Evolutionary conservation across 2,329 filamentous ascomycete genomes (phyloP), one percentile per base, ranked within the genome.

Genomic region (Arthroderma uncinatum): DNA sequence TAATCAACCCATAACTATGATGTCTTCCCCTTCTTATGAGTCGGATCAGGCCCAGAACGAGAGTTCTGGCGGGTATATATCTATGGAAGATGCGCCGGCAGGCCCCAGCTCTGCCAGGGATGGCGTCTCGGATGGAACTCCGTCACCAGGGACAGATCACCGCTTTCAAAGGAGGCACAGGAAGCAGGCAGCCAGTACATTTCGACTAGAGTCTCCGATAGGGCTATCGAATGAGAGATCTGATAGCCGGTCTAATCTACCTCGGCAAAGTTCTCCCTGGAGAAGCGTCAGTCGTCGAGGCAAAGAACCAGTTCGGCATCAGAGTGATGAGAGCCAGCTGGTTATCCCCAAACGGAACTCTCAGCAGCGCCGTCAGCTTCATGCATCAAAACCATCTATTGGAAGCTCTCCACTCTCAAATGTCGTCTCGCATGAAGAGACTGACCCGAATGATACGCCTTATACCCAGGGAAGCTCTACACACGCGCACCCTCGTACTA

Each of bases 171-270:
- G 59, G 40, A 58, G 56, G 34, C 55, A 40, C 28, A 59, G 54
- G 42, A 55, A 58, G 12, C 54, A 57, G 16, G 48, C 53, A 4
- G 59, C 53, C 55, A 62, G 61, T 42, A 57, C 55, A n/a, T 62
- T 62, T 53, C 58, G 60, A 19, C 44, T 62, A 2, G 54, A 59
- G 8, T 55, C 61, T n/a, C 28, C 54, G 19, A 25, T 14, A 2
- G 21, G 12, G n/a, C 44, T 21, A 1, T 28, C 25, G 23, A 30
- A 28, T 12, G 33, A 34, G 33, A 34, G 33, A 12, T 34, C 33
- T 21, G 39, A 44, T 44, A 16, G 14, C 39, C 14, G 19, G n/a
- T 44, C 39, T 44, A 21, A 14, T 6, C 5, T 7, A 5, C n/a
- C n/a, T 5, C 14, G 19, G 7, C 14, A 21, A 16, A 16, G 6